phyloP scores from a whole-genome alignment of 768 basidiomycete species.

The Cystobasidium tubakii region DNA sequence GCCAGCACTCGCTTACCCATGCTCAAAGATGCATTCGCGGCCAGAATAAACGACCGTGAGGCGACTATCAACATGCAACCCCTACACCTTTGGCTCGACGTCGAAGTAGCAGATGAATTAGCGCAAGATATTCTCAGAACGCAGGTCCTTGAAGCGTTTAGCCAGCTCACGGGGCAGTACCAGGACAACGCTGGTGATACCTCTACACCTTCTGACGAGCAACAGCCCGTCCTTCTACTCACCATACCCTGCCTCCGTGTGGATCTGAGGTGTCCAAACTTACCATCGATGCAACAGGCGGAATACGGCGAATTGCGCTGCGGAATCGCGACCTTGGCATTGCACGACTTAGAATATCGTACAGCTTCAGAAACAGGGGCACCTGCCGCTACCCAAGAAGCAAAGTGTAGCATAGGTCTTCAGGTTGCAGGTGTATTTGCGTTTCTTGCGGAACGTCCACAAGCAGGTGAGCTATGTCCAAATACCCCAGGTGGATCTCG shows the following conservation, averaged over 20 bases:
- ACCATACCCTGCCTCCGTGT: conserved; percentile 3
- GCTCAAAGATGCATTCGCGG: conserved; percentile 11
- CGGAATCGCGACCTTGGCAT: background rate
- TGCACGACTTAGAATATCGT: background rate
- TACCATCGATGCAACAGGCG: background rate
- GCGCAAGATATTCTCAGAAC: background rate
- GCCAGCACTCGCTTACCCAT: background rate
- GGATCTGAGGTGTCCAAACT: background rate
- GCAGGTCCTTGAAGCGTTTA: background rate
- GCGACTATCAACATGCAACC: conserved; percentile 32
- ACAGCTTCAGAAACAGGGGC: background rate
- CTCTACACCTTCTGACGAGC: background rate
- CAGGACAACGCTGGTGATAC: too few relatives aligned
- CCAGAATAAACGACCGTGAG: background rate
- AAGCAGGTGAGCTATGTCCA: background rate
- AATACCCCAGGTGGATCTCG: background rate
- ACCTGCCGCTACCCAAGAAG: too few relatives aligned
- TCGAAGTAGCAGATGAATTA: background rate
- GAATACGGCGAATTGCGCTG: background rate
- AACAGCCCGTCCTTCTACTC: background rate
- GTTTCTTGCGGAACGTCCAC: background rate
- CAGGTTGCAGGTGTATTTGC: background rate
- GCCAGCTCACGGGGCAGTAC: background rate
- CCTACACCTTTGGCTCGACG: conserved; percentile 38
- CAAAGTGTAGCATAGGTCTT: background rate